Conservation (phyloP, 202 grass and related monocot species). For the Dendrocalamus latiflorus region DNA sequence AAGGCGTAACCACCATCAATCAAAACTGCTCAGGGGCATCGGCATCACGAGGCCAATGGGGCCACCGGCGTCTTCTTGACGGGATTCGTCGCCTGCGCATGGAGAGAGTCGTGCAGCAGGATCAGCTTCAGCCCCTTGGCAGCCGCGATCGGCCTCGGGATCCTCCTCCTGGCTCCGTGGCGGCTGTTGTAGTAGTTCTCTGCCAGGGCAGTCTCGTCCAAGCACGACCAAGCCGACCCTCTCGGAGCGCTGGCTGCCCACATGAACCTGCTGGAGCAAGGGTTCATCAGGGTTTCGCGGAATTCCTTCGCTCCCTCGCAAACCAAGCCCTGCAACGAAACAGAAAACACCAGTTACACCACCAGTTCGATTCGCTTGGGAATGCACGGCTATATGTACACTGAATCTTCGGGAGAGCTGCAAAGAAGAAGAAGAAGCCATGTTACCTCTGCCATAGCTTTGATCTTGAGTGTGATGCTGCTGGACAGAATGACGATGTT, state of each 20-base stretch:
- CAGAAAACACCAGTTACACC: background rate
- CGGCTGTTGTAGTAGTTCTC: constrained; percentile 53
- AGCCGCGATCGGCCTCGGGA: constrained; percentile 21
- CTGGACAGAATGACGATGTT: constrained; percentile 59
- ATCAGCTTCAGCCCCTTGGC: constrained; percentile 86
- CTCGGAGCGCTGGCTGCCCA: constrained; percentile 42
- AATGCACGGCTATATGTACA: background rate
- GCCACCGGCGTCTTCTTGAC: background rate
- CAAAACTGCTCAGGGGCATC: background rate
- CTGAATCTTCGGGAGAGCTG: background rate
- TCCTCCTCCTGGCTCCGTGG: constrained; percentile 29
- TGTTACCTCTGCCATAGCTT: constrained; percentile 89
- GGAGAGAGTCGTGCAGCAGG: constrained; percentile 74
- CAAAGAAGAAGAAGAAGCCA: background rate
- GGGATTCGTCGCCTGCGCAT: constrained; percentile 31
- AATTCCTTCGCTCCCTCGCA: constrained; percentile 83
- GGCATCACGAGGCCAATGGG: background rate
- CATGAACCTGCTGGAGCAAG: too few relatives aligned
- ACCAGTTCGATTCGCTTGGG: background rate
- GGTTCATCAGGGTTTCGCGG: constrained; percentile 58
- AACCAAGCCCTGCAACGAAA: constrained; percentile 55
- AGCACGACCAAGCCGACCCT: constrained; percentile 44
- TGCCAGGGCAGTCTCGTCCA: constrained; percentile 37
- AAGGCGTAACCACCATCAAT: background rate
- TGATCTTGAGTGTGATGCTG: constrained; percentile 79